A percentile compares a stretch with the other conserved stretches of the same genome.
Conservation (phyloP, 805 yeast species). For the Kazachstania viticola region DNA sequence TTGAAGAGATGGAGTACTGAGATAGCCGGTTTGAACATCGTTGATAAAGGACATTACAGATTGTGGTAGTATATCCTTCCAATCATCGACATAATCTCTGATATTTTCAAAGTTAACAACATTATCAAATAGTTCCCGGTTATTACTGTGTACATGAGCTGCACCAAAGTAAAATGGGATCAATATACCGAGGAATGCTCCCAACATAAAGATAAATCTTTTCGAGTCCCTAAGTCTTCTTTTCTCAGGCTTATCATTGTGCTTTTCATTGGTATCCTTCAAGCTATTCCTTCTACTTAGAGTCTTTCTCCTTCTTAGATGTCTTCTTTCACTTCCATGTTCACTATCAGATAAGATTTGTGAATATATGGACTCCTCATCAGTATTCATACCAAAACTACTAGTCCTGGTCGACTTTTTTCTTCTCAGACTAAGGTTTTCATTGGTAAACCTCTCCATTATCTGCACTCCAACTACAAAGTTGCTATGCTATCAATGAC, state of each 20-base stretch:
- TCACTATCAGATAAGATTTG: too few species aligned
- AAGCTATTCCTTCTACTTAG: too few species aligned
- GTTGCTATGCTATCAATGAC: too few species aligned
- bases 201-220: slow-evolving; percentile 51
- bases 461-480: too few species aligned
- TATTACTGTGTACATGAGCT: slow-evolving; percentile 16
- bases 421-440: too few species aligned
- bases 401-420: too few species aligned
- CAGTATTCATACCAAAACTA: too few species aligned
- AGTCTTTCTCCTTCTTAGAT: too few species aligned
- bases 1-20: slow-evolving; percentile 9
- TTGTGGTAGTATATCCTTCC: slow-evolving; percentile 65
- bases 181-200: slow-evolving; percentile 59
- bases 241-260: neutral
- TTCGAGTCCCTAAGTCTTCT: slow-evolving; percentile 35
- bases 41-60: slow-evolving; percentile 48
- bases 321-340: too few species aligned
- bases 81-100: slow-evolving; percentile 50
- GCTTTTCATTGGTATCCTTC: too few species aligned
- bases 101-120: slow-evolving; percentile 45
- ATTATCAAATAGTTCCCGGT: slow-evolving; percentile 32
- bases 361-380: too few species aligned
- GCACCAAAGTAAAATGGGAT: slow-evolving; percentile 53
- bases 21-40: slow-evolving; percentile 31
- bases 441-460: too few species aligned